Conservation (phyloP, 2,329 filamentous ascomycete genomes). For the Arthroderma sp. region DNA sequence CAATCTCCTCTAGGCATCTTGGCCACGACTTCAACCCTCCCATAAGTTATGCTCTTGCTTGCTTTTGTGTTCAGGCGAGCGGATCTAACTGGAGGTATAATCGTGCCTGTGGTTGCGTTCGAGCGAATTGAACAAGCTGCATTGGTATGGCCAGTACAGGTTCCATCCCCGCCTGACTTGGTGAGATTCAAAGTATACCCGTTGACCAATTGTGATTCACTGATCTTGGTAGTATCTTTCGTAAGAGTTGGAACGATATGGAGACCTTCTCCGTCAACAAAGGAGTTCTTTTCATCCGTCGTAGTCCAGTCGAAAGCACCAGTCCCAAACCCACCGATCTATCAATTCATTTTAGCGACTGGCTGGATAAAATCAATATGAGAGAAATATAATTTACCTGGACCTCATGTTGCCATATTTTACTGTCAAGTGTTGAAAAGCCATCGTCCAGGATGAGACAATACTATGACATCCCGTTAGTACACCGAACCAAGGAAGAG, state of each 20-base stretch:
- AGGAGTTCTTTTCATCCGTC: conserved; percentile 34
- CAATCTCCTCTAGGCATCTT: conserved; percentile 42
- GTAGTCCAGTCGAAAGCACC: conserved; percentile 45
- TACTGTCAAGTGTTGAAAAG: conserved; percentile 33
- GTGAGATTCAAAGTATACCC: conserved; percentile 31
- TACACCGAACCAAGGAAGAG: neutral
- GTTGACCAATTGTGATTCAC: conserved; percentile 14
- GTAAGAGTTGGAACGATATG: conserved; percentile 45
- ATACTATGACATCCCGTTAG: conserved; percentile 24
- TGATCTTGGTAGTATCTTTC: conserved; percentile 19
- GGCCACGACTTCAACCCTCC: conserved; percentile 41
- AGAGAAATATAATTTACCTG: conserved; percentile 20
- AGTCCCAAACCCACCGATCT: conserved; percentile 34
- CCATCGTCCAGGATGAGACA: conserved; percentile 40
- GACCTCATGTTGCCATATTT: conserved; percentile 39
- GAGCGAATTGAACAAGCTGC: conserved; percentile 29
- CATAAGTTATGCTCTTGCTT: conserved; percentile 37
- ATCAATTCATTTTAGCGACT: neutral
- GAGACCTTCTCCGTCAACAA: conserved; percentile 36
- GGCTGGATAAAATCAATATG: conserved; percentile 8
- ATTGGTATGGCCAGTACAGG: conserved; percentile 28
- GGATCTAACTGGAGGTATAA: conserved; percentile 39
- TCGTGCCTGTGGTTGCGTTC: conserved; percentile 31
- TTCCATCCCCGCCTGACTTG: conserved; percentile 19
- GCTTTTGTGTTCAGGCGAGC: conserved; percentile 38